These are phyloP conservation scores for Pyrenophora tritici-repentis DNA, from an alignment of 2,329 filamentous ascomycete species.

Conservation along the genomic window DNA sequence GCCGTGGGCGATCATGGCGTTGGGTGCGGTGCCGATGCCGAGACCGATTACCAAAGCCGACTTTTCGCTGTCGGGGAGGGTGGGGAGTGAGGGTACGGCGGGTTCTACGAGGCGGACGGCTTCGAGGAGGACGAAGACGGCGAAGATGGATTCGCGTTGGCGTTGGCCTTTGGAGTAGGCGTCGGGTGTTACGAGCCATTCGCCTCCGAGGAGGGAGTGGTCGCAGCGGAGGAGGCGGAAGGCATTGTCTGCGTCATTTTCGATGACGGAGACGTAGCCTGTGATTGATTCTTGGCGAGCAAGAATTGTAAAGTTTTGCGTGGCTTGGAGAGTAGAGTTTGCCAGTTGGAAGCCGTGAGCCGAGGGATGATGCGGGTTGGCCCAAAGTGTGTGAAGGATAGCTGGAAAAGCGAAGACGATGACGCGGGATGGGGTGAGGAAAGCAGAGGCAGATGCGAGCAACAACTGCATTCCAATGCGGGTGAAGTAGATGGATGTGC, in stretches of 20 bases:
- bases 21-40: constrained; percentile 88
- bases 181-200: constrained; percentile 71
- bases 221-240: constrained; percentile 90
- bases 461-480: constrained; percentile 73
- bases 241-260: constrained; percentile 66
- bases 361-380: constrained; percentile 75
- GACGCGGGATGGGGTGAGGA: constrained; percentile 70
- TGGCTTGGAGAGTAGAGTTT: constrained; percentile 65
- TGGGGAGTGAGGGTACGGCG: constrained; percentile 9
- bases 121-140: constrained; percentile 95
- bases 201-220: constrained; percentile 89
- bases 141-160: constrained; percentile 85
- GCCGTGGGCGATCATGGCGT: constrained; percentile 82
- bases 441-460: constrained; percentile 67
- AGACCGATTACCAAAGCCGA: constrained; percentile 87
- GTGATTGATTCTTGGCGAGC: constrained; percentile 85
- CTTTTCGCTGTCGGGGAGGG: constrained; percentile 65
- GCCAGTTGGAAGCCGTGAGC: constrained; percentile 63
- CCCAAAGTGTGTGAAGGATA: constrained; percentile 69
- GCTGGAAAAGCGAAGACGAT: constrained; percentile 72
- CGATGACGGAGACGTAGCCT: constrained; percentile 88
- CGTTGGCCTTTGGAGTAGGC: constrained; percentile 51
- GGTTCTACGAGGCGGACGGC: constrained; percentile 78
- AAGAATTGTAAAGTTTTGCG: constrained; percentile 73
- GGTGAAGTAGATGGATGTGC: constrained; percentile 67